Percentiles rank a stretch among this genome's conserved stretches.
These are phyloP conservation scores for Trichoderma guizhouense DNA, from an alignment of 2,329 filamentous ascomycete species.

Conservation along the genomic window DNA sequence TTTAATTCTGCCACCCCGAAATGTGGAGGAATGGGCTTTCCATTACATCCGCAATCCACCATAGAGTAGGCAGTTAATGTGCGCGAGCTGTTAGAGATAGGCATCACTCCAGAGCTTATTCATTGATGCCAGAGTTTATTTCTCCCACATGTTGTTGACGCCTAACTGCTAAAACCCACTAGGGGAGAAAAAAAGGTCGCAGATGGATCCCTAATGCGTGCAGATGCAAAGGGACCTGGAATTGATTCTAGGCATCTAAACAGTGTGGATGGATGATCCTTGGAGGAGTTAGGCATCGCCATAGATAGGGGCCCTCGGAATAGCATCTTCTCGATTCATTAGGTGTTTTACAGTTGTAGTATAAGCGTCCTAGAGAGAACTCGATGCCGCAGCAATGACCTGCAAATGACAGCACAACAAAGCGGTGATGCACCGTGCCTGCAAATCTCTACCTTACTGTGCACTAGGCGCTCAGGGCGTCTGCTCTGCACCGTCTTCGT, in stretches of 20 bases:
- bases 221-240: neutral
- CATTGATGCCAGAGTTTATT: neutral
- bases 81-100: neutral
- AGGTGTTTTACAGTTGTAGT: neutral
- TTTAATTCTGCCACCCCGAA: neutral
- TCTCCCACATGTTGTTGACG: neutral
- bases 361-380: neutral
- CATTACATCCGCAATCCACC: neutral
- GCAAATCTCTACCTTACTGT: neutral
- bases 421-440: slow-evolving; percentile 11
- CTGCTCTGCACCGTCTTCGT: neutral
- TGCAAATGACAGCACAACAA: neutral
- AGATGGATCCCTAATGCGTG: slow-evolving; percentile 2
- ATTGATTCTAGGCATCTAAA: neutral
- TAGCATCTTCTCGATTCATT: neutral
- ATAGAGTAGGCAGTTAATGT: neutral
- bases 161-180: neutral
- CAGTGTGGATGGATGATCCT: neutral
- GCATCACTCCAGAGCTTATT: neutral
- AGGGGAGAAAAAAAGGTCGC: neutral
- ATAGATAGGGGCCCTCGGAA: neutral
- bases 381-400: slow-evolving; percentile 3
- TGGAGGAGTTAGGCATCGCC: neutral
- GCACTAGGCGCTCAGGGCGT: neutral
- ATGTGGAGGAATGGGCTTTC: neutral